phyloP scores from a whole-genome alignment of 2,329 filamentous ascomycete genomes.

The Penicillium frequentans region DNA sequence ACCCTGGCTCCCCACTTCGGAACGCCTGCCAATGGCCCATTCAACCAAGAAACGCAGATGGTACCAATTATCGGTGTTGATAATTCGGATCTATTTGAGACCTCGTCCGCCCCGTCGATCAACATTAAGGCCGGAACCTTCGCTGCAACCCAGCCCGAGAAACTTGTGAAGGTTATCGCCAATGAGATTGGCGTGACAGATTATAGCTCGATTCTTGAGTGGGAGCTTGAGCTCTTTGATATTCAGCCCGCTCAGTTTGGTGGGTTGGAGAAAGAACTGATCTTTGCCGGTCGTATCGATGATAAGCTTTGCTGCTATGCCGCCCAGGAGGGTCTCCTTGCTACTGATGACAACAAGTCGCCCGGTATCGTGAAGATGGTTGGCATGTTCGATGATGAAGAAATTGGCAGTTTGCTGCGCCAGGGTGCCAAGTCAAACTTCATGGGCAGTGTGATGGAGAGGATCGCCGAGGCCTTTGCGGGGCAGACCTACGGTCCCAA shows the following conservation, averaged over 20 bases:
- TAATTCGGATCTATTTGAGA: conserved; percentile 57
- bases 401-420: conserved; percentile 86
- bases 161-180: conserved; percentile 79
- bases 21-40: conserved; percentile 62
- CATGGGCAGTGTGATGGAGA: conserved; percentile 76
- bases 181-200: conserved; percentile 72
- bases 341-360: conserved; percentile 55
- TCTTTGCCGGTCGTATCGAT: conserved; percentile 92
- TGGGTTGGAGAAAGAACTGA: conserved; percentile 87
- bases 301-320: conserved; percentile 97
- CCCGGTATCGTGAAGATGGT: conserved; percentile 77
- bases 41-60: conserved; percentile 89
- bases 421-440: conserved; percentile 92
- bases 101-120: conserved; percentile 33
- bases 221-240: conserved; percentile 96
- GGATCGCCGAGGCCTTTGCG: conserved; percentile 67
- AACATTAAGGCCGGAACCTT: conserved; percentile 63
- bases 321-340: conserved; percentile 79
- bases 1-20: conserved; percentile 95
- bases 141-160: conserved; percentile 77
- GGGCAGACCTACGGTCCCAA: conserved; percentile 48
- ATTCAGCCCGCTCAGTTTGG: conserved; percentile 79
- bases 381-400: conserved; percentile 95
- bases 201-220: conserved; percentile 78
- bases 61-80: conserved; percentile 92